Evolutionary conservation across 208 protist genomes (phyloP).

Genomic region (Acanthamoeba royreba): DNA sequence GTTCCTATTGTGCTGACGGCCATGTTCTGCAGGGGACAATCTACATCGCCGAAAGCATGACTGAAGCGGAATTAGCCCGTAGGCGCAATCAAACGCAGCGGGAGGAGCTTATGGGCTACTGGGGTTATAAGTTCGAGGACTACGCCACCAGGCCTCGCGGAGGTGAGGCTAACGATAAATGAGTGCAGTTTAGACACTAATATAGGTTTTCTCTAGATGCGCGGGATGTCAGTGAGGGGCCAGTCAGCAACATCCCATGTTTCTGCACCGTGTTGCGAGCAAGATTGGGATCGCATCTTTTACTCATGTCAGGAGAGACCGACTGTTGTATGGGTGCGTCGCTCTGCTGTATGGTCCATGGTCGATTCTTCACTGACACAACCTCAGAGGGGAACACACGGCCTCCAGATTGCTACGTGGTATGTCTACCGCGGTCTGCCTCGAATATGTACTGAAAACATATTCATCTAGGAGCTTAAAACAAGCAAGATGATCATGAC

Average conservation of each 20-base stretch:
- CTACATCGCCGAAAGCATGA: neutral
- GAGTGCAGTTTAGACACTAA: too few relatives aligned
- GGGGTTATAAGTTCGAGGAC: conserved; percentile 33
- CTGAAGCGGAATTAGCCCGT: neutral
- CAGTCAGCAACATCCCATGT: conserved; percentile 23
- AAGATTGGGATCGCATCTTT: neutral
- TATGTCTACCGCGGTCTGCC: too few relatives aligned
- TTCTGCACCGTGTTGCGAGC: conserved; percentile 12
- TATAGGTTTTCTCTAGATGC: too few relatives aligned
- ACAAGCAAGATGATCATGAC: neutral
- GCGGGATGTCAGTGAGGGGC: neutral
- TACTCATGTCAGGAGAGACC: conserved; percentile 4
- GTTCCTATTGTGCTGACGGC: too few relatives aligned
- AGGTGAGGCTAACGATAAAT: too few relatives aligned
- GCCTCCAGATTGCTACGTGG: conserved; percentile 1
- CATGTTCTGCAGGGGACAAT: neutral
- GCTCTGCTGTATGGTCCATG: neutral
- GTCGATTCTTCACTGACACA: too few relatives aligned
- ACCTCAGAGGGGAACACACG: neutral
- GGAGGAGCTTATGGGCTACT: conserved; percentile 19
- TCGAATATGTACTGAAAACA: too few relatives aligned
- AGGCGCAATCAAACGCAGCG: neutral
- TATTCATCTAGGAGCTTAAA: conserved; percentile 15
- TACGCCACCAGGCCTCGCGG: neutral
- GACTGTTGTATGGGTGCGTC: neutral